Percentiles rank a stretch among this genome's conserved stretches.
These are phyloP conservation scores for Basidiobolus meristosporus DNA, from an alignment of 371 early-diverging fungal genomes.

Conservation along the genomic window DNA sequence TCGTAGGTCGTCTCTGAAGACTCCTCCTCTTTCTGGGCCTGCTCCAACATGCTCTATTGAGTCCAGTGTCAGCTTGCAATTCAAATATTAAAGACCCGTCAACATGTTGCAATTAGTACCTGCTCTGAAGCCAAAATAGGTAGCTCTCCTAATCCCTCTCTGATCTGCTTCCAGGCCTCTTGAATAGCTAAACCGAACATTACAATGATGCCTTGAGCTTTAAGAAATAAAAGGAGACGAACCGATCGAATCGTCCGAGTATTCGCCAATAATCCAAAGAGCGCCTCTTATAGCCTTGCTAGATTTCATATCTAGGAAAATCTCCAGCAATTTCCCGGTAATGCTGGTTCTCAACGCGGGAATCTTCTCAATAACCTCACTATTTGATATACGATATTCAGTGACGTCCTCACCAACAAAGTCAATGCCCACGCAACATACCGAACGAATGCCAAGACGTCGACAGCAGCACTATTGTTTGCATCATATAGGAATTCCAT, in stretches of 20 bases:
- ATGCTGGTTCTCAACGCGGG: constrained; percentile 66
- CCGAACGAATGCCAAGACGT: constrained; percentile 88
- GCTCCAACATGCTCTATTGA: constrained; percentile 16
- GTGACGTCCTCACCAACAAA: constrained; percentile 1
- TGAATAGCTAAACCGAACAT: constrained; percentile 39
- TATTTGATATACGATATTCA: constrained; percentile 5
- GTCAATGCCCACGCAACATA: constrained; percentile 10
- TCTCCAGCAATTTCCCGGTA: constrained; percentile 51
- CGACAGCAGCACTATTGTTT: constrained; percentile 78
- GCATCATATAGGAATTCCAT: constrained; percentile 87
- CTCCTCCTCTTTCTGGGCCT: constrained; percentile 23
- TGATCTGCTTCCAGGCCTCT: constrained; percentile 62
- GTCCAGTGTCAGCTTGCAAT: background rate
- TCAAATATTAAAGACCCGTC: background rate
- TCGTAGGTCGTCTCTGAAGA: constrained; percentile 14
- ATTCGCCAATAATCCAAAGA: constrained; percentile 93
- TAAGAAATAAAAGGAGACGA: background rate
- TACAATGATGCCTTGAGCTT: background rate
- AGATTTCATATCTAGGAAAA: constrained; percentile 77
- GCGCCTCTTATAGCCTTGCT: constrained; percentile 93
- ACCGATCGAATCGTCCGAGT: constrained; percentile 12
- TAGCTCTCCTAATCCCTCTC: constrained; percentile 69
- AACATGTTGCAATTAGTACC: constrained; percentile 2
- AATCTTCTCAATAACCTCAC: constrained; percentile 91
- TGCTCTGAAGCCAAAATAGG: constrained; percentile 82